Conservation (phyloP, 805 yeast genomes). For the Isabelozyma rhagii region DNA sequence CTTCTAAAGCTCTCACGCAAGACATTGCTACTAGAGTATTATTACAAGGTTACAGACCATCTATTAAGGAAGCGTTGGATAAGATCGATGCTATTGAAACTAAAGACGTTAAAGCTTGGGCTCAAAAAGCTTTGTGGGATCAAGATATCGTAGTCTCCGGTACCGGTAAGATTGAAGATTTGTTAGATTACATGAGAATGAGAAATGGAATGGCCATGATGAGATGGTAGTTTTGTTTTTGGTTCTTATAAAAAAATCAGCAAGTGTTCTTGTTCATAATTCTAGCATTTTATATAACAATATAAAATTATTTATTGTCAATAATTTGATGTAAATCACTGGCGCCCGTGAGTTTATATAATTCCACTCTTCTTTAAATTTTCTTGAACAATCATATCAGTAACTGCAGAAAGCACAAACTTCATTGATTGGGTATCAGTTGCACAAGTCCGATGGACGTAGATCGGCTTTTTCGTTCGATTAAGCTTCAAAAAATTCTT, state of each 20-base stretch:
- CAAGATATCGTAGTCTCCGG: constrained; percentile 79
- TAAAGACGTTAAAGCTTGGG: constrained; percentile 67
- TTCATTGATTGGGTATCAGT: constrained; percentile 88
- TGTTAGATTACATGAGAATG: constrained; percentile 79
- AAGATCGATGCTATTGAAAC: constrained; percentile 63
- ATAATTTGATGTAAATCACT: background rate
- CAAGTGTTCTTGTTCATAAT: background rate
- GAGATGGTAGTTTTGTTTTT: constrained; percentile 50
- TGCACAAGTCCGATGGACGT: constrained; percentile 92
- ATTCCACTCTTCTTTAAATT: constrained; percentile 78
- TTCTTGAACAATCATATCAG: constrained; percentile 84
- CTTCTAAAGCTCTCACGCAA: constrained; percentile 50
- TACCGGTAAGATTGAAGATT: constrained; percentile 81
- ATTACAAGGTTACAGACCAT: constrained; percentile 59
- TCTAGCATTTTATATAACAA: background rate
- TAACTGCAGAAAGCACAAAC: constrained; percentile 87
- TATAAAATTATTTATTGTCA: background rate
- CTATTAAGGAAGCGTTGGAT: constrained; percentile 56
- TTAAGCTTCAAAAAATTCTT: constrained; percentile 61
- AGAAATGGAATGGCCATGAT: constrained; percentile 88
- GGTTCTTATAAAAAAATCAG: background rate
- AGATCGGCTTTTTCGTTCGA: constrained; percentile 68
- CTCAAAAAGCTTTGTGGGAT: constrained; percentile 74
- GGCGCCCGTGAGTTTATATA: constrained; percentile 30
- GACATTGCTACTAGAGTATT: constrained; percentile 60